Conservation (phyloP, 495 filamentous ascomycete species). For the Podospora australis region DNA sequence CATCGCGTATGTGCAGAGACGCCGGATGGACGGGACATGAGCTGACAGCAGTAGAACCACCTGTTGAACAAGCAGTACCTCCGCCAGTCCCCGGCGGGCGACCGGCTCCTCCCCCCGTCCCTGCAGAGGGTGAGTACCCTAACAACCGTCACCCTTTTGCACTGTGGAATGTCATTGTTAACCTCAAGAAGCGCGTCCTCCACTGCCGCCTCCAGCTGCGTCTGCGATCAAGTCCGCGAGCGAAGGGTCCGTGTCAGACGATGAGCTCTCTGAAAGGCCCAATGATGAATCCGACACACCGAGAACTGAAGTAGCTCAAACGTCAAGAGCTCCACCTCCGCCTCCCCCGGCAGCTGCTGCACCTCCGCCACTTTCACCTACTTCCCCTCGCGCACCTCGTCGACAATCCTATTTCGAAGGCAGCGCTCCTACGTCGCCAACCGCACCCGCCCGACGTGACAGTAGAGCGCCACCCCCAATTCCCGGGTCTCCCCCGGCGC, state of each 20-base stretch:
- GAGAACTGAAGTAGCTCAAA: constrained; percentile 31
- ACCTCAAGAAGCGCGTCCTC: constrained; percentile 51
- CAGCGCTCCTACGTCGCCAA: constrained; percentile 40
- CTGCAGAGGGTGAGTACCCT: constrained; percentile 55
- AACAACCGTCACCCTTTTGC: constrained; percentile 5
- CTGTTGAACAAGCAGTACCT: constrained; percentile 30
- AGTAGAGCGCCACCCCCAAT: constrained; percentile 46
- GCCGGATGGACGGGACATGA: constrained; percentile 3
- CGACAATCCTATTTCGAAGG: constrained; percentile 48
- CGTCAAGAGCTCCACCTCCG: constrained; percentile 35
- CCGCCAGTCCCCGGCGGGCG: constrained; percentile 59
- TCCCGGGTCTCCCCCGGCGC: constrained; percentile 44
- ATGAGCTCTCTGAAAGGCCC: constrained; percentile 74
- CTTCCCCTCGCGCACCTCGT: constrained; percentile 48
- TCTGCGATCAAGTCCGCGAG: constrained; percentile 55
- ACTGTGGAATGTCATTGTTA: constrained; percentile 20
- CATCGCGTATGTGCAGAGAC: constrained; percentile 40
- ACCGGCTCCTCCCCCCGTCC: constrained; percentile 63
- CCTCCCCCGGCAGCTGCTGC: constrained; percentile 22
- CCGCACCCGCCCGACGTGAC: constrained; percentile 42
- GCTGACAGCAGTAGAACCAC: constrained; percentile 35
- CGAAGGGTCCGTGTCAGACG: constrained; percentile 84
- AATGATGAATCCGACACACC: constrained; percentile 32
- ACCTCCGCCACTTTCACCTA: constrained; percentile 30
- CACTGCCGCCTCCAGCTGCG: constrained; percentile 44